Evolutionary conservation across 441 rosid species (phyloP), one percentile per base, ranked within the genome.

Genomic region (Jatropha podagrica): DNA sequence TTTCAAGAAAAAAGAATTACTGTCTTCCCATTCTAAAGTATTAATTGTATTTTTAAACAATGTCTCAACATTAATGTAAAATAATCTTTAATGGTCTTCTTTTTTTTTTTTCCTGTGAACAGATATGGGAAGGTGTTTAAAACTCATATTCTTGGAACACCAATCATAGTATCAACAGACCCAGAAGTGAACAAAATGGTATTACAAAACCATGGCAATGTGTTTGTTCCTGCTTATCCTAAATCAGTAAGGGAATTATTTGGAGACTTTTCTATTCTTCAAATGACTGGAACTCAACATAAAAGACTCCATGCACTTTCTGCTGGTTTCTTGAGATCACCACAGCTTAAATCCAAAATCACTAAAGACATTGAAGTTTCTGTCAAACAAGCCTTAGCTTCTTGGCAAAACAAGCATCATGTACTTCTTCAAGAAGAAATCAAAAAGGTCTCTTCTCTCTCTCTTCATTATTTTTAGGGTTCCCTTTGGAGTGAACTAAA

Each of bases 41-140:
- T 32, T 32, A 32, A 32, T 32, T 0, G 32, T 2, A 32, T 32
- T 32, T 32, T 32, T 32, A 32, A 32, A 32, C 32, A 32, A 32
- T 7, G 7, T 42, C 4, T 42, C 46, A 42, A 42, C 32, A 32
- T 32, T 32, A 32, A 32, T 32, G 32, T 32, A 32, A 32, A 32
- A 32, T 32, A 32, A 32, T 32, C 32, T 32, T 32, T 32, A 32
- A 32, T 42, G 46, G 7, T 3, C 9, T 49, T 54, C 17, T 54
- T 4, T 6, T 46, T 17, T 41, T 4, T 4, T 32, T 56, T 18
- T 62, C 12, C 4, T 27, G 1, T 27, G 2, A 46, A 40, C 52
- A 95, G 97, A 78, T 90, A 88, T 55, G 98, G 99, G 65, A 88
- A 89, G 80, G 92, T 95, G 86, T 95, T 95, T 74, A 93, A 88